Base-by-base conservation (phyloP, 352 stramenopile genomes). In the Phytophthora sp. region DNA sequence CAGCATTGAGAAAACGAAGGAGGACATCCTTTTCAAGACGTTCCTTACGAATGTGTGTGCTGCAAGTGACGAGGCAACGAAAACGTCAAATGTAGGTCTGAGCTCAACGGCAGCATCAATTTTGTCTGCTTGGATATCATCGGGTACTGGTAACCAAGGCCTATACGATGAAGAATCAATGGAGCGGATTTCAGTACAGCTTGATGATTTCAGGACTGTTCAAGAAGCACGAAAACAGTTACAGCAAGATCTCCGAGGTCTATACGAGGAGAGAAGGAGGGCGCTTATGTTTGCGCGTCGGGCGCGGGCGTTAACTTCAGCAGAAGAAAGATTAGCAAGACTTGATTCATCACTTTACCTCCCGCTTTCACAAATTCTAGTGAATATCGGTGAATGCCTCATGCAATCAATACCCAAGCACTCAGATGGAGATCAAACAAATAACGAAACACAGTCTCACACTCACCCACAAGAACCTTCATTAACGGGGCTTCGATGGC, bases 131-230 rank as follows among this genome's bases (percentile, higher is more conserved):
- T 75, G 62, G 66, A 48, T 60, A 5, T 75, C 54, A 10, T 61
- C 54, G 3, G 66, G 56, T 2, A 34, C 37, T 38, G 44, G 58
- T 31, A 34, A 57, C 5, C 34, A 63, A n/a, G 66, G 49, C 6
- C 53, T 63, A 18, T 58, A 68, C 42, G 51, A 67, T 4, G 54
- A 74, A 26, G 37, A 66, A 23, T 62, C 67, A 3, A 79, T 83
- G 59, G 54, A 67, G 7, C 60, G 54, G n/a, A 74, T 80, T 28
- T 61, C 64, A 6, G 46, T 55, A 1, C 67, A 81, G 13, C 32
- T 80, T 2, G 44, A 69, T 9, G 60, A 74, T 13, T 79, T 70
- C 44, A 41, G 54, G 18, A 20, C 52, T 1, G 43, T 72, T 32
- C 49, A 60, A 12, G 24, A 45, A 12, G 44, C 39, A 5, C 67